Base-by-base conservation (phyloP, 306 rosid genomes). In the Lathyrus sativus region DNA sequence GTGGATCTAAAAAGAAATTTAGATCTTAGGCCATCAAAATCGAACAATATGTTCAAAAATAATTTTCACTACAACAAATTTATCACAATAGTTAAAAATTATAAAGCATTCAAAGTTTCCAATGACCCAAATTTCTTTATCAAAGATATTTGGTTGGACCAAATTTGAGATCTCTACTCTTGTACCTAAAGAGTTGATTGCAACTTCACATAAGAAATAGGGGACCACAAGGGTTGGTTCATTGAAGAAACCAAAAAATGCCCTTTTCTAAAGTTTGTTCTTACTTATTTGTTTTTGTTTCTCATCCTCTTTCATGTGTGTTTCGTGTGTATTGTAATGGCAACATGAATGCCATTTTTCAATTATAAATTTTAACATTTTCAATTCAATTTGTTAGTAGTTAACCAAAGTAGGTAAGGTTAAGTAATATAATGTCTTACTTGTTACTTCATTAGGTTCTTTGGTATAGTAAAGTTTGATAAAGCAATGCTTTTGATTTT, bases 141-240 rank as follows among this genome's bases (percentile, higher is more conserved):
- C 85, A 43, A 77, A 81, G 74, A 58, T 77, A 73, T 77, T 65
- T 69, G 67, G 68, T 68, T 9, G 82, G 74, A 70, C 72, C 80
- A 76, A 57, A 62, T 64, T 77, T 77, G 77, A 81, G 74, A 73
- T 73, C 77, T 65, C 80, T 81, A 71, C 60, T 70, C 17, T 74
- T 65, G 85, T 81, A 70, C 77, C 82, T 72, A 18, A 33, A 31
- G 69, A 44, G 78, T 33, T 69, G 82, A 81, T 74, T 19, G 82
- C 53, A 48, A 81, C 79, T 59, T 74, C 77, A 50, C 85, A 81
- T 35, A 39, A 33, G n/a, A 38, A 70, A 64, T 58, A 50, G 79
- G 79, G 85, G 85, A 81, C 85, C 85, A 77, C 82, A 3, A 3
- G 22, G 58, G 22, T 69, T 66, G 50, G 28, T 71, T 71, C 18